Evolutionary conservation across 2,329 filamentous ascomycete species (phyloP), one percentile per base, ranked within the genome.

Genomic region (Coniella vitis): DNA sequence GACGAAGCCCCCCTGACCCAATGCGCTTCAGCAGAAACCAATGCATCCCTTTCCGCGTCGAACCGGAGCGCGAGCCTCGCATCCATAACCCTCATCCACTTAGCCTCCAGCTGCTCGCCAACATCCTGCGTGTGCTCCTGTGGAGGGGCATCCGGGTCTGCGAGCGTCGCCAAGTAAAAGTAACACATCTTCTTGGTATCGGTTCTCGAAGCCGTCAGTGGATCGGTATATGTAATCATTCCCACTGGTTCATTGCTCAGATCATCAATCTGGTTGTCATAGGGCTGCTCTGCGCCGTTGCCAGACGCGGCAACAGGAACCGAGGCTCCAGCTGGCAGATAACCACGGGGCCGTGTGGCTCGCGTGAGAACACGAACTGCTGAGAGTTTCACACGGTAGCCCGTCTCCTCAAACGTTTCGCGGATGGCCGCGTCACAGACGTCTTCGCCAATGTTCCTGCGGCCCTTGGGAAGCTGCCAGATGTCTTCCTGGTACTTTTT

Each of bases 391-490:
- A 68, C 67, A 4, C 49, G 57, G n/a, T 73, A 60, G 4, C 72
- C 72, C 7, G 71, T 73, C 56, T 75, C 72, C 53, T 76, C 72
- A 38, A 63, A 63, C 0, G 72, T 73, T 57, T 75, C 72, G 22
- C 72, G 68, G 13, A 75, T 53, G 12, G 72, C 72, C 0, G 71
- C 63, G 2, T 58, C 59, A 21, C 67, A 63, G 31, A 72, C 60
- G 52, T 63, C 63, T 54, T 75, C 72, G 47, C 63, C 65, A 38
- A 75, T 68, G 56, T 74, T 69, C 57, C 72, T 73, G 52, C 71
- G 66, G 40, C 72, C 72, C 56, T 75, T 74, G 42, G 72, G 72
- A 7, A 75, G 63, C 58, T 74, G 71, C 56, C 63, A 69, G 53
- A 73, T 68, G 16, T 63, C 39, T 16, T 45, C 40, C 12, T 35